phyloP scores from a whole-genome alignment of 495 filamentous ascomycete genomes.

The Pyrenopolyporus hunteri region DNA sequence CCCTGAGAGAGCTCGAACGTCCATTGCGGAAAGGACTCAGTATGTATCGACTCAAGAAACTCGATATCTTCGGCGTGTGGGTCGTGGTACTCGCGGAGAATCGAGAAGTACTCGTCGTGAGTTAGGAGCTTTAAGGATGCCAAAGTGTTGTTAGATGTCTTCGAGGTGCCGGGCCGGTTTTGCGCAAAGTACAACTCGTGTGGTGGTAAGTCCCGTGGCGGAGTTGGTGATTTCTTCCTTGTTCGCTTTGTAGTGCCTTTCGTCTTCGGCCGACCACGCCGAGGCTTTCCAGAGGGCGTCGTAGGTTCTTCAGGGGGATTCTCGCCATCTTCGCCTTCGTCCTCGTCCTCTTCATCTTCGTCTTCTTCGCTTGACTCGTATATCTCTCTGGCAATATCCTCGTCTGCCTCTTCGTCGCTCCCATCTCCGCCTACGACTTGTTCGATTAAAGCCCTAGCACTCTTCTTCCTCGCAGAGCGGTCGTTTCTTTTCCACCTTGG shows the following conservation, averaged over 20 bases:
- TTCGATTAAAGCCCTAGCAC: conserved; percentile 74
- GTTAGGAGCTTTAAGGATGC: conserved; percentile 76
- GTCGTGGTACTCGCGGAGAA: conserved; percentile 69
- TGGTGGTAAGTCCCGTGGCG: conserved; percentile 77
- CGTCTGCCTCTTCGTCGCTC: conserved; percentile 78
- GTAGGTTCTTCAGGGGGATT: conserved; percentile 47
- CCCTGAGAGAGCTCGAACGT: conserved; percentile 85
- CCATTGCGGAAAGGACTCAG: conserved; percentile 88
- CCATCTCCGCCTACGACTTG: conserved; percentile 63
- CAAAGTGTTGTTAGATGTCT: conserved; percentile 87
- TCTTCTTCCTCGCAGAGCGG: conserved; percentile 85
- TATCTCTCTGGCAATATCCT: conserved; percentile 75
- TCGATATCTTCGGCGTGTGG: conserved; percentile 73
- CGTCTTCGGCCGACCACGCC: conserved; percentile 46
- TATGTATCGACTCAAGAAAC: conserved; percentile 76
- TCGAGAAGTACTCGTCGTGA: conserved; percentile 87
- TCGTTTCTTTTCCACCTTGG: conserved; percentile 66
- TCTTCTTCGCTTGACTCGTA: conserved; percentile 61
- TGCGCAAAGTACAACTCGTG: conserved; percentile 95
- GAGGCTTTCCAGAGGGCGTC: conserved; percentile 43
- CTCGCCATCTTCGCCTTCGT: conserved; percentile 46
- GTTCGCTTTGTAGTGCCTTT: conserved; percentile 42
- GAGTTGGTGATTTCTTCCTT: conserved; percentile 76
- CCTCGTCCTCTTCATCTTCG: conserved; percentile 57
- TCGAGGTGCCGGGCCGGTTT: conserved; percentile 77